Evolutionary conservation across 2,329 filamentous ascomycete species (phyloP).

Genomic region (Aspergillus terreus): DNA sequence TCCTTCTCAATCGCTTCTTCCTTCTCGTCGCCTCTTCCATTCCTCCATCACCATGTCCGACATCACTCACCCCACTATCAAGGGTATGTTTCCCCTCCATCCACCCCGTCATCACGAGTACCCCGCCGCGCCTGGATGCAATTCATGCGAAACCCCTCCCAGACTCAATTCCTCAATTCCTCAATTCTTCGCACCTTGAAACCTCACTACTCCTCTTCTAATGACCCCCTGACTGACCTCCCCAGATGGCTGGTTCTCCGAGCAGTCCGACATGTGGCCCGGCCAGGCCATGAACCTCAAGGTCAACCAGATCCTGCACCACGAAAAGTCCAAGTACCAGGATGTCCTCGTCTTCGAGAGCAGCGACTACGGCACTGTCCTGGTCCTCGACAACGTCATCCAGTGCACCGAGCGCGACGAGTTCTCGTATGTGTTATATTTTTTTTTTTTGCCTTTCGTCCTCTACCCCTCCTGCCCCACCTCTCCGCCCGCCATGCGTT

Average conservation of each 20-base stretch:
- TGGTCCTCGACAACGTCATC: conserved; percentile 98
- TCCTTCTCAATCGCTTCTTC: conserved; percentile 8
- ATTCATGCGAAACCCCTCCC: conserved; percentile 1
- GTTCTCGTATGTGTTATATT: conserved; percentile 64
- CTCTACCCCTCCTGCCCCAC: background rate
- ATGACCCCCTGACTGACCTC: background rate
- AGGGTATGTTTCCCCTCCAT: conserved; percentile 51
- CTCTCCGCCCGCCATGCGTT: background rate
- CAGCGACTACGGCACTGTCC: conserved; percentile 90
- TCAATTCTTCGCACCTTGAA: conserved; percentile 1
- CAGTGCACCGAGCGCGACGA: conserved; percentile 98
- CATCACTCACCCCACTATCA: conserved; percentile 72
- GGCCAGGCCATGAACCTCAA: conserved; percentile 98
- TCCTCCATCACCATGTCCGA: conserved; percentile 57
- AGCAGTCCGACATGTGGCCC: conserved; percentile 98
- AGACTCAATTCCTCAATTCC: background rate
- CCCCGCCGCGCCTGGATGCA: conserved; percentile 11
- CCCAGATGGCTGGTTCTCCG: conserved; percentile 98
- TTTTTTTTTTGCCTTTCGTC: too few relatives aligned
- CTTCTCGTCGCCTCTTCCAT: conserved; percentile 10
- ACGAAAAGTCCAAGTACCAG: conserved; percentile 99
- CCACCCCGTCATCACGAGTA: conserved; percentile 4
- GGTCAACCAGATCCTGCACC: conserved; percentile 96
- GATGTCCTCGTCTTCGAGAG: conserved; percentile 99
- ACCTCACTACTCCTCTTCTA: background rate